These are phyloP conservation scores for Primulina tabacum DNA, from an alignment of 257 asterid genomes.

Conservation along the genomic window DNA sequence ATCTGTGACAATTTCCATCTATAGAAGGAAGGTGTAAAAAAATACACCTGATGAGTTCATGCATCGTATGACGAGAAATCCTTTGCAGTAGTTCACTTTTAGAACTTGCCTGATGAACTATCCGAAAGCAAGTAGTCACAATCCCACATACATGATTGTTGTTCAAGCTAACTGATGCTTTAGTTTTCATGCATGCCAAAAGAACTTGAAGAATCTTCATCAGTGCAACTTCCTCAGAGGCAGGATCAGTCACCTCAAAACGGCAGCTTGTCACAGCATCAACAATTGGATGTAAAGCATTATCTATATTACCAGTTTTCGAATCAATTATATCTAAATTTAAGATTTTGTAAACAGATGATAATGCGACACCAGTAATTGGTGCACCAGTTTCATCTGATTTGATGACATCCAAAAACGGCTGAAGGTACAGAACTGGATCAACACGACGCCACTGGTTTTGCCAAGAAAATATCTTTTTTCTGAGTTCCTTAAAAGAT, in stretches of 20 bases:
- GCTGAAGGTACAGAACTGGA: slow-evolving; percentile 77
- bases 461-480: slow-evolving; percentile 71
- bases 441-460: slow-evolving; percentile 70
- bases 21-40: slow-evolving; percentile 71
- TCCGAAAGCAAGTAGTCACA: slow-evolving; percentile 81
- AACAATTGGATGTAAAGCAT: slow-evolving; percentile 76
- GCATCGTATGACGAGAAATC: slow-evolving; percentile 93
- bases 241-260: slow-evolving; percentile 97
- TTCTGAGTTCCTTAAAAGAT: slow-evolving; percentile 81
- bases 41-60: slow-evolving; percentile 82
- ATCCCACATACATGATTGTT: slow-evolving; percentile 91
- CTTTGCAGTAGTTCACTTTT: slow-evolving; percentile 85
- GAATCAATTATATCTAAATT: slow-evolving; percentile 72
- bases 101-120: slow-evolving; percentile 92
- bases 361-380: slow-evolving; percentile 91
- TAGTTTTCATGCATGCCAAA: slow-evolving; percentile 90
- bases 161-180: slow-evolving; percentile 68
- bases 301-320: slow-evolving; percentile 62
- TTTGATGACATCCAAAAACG: slow-evolving; percentile 82
- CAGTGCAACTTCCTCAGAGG: slow-evolving; percentile 93
- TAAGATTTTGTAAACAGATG: slow-evolving; percentile 81
- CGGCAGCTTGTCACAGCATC: slow-evolving; percentile 98
- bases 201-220: slow-evolving; percentile 98
- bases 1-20: slow-evolving; percentile 26
- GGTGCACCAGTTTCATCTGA: slow-evolving; percentile 99